Percentiles rank a stretch among this genome's conserved stretches.
Conservation (phyloP, 208 protist species). For the Acanthamoeba sp. region DNA sequence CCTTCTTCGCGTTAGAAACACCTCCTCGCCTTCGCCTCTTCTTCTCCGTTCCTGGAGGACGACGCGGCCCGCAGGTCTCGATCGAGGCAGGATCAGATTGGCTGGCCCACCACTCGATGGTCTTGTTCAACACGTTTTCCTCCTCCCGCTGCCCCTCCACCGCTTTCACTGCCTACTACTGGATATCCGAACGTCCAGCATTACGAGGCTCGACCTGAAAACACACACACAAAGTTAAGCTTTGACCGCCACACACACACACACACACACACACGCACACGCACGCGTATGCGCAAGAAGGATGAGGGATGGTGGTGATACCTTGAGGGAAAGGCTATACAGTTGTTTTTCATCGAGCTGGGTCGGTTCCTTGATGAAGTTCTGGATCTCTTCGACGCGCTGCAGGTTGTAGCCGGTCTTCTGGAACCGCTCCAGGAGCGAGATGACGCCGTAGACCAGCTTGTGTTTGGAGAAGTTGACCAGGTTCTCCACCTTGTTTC, state of each 20-base stretch:
- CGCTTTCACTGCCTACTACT: too few species aligned
- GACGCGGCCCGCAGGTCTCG: too few species aligned
- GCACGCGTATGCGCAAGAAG: too few species aligned
- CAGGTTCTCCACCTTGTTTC: constrained; percentile 73
- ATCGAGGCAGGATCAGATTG: too few species aligned
- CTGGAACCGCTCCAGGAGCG: constrained; percentile 52
- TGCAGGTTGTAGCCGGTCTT: constrained; percentile 72
- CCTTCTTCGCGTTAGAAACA: too few species aligned
- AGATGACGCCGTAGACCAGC: constrained; percentile 74
- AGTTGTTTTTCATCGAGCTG: constrained; percentile 59
- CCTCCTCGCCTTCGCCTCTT: too few species aligned
- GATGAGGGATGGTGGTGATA: not conserved
- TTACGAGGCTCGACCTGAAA: constrained; percentile 59
- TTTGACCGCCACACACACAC: not conserved
- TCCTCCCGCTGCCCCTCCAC: too few species aligned
- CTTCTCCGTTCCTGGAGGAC: too few species aligned
- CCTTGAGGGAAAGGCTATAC: constrained; percentile 73
- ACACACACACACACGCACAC: not conserved
- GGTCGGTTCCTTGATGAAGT: constrained; percentile 14
- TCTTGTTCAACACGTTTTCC: too few species aligned
- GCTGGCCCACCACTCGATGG: too few species aligned
- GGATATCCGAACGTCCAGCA: constrained; percentile 41
- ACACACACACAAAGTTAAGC: not conserved
- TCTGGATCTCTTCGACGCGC: constrained; percentile 39
- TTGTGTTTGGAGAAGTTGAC: constrained; percentile 78